Conservation (phyloP, 768 basidiomycete species). For the Tubosaeta brunneosetosa region DNA sequence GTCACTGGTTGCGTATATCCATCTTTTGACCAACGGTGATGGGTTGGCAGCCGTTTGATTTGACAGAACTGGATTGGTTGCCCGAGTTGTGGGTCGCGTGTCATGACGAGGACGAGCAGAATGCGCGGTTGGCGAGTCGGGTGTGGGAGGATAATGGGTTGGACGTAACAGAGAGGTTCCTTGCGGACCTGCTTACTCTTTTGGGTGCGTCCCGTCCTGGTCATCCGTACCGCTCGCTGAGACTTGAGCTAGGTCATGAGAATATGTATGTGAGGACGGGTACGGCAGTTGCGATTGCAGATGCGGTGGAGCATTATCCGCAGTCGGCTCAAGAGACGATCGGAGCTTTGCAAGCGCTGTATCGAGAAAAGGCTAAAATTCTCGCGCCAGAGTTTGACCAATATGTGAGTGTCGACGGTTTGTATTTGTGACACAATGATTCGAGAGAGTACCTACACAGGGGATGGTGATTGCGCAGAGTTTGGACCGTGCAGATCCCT, state of each 20-base stretch:
- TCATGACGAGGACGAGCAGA: conserved; percentile 89
- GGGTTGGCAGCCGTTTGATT: conserved; percentile 70
- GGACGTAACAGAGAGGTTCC: conserved; percentile 66
- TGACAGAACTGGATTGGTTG: conserved; percentile 93
- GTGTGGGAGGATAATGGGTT: conserved; percentile 96
- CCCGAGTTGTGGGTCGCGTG: conserved; percentile 82
- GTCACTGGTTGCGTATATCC: conserved; percentile 1
- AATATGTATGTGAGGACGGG: conserved; percentile 77
- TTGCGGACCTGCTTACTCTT: conserved; percentile 54
- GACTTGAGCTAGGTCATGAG: conserved; percentile 56
- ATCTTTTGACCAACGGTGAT: neutral
- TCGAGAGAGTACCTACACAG: conserved; percentile 32
- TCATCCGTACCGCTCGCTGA: neutral
- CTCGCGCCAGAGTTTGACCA: conserved; percentile 89
- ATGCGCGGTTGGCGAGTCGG: conserved; percentile 70
- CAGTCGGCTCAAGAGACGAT: conserved; percentile 47
- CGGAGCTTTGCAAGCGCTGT: conserved; percentile 58
- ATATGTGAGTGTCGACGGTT: conserved; percentile 57
- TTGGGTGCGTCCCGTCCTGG: conserved; percentile 50
- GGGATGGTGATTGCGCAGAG: conserved; percentile 91
- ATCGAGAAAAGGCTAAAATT: conserved; percentile 85
- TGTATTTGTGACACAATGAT: neutral
- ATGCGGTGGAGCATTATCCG: conserved; percentile 71
- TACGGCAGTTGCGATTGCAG: conserved; percentile 67
- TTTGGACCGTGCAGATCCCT: conserved; percentile 85